Conservation (phyloP, 805 yeast species). For the Grigorovia yakushimaensis region DNA sequence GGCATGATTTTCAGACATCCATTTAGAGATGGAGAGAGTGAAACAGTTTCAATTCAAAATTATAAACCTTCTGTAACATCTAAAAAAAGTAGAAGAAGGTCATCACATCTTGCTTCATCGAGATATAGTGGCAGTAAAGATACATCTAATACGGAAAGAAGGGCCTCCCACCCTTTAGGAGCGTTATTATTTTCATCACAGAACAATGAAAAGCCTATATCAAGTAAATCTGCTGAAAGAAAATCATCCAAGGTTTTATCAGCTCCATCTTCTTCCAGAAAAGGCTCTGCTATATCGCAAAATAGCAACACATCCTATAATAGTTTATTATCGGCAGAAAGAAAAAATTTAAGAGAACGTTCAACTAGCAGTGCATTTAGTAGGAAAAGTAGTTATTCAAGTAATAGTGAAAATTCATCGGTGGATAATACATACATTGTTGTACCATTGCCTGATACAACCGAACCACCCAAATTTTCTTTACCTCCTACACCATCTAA, state of each 20-base stretch:
- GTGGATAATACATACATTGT: conserved; percentile 18
- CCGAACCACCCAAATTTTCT: conserved; percentile 48
- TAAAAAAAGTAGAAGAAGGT: not conserved
- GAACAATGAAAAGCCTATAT: not conserved
- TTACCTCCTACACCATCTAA: conserved; percentile 27
- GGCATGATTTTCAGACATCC: conserved; percentile 52
- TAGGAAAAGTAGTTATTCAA: conserved; percentile 1
- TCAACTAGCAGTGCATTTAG: not conserved
- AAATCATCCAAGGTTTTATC: conserved; percentile 5
- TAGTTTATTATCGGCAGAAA: conserved; percentile 15
- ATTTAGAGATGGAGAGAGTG: conserved; percentile 24
- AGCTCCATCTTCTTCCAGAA: conserved; percentile 26
- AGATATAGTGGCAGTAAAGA: too few relatives aligned
- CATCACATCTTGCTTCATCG: not conserved
- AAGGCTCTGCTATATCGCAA: conserved; percentile 32
- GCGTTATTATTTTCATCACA: not conserved
- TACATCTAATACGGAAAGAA: not conserved
- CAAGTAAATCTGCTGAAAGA: conserved; percentile 4
- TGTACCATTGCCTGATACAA: conserved; percentile 42
- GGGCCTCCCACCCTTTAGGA: conserved; percentile 5
- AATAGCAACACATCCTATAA: conserved; percentile 1
- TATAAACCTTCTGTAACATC: not conserved
- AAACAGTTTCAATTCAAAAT: not conserved
- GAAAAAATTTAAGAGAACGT: conserved; percentile 15
- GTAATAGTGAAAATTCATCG: conserved; percentile 19